A percentile compares a stretch with the other conserved stretches of the same genome.
Evolutionary conservation across 768 basidiomycete species (phyloP).

Genomic region (Grammothele lineata): DNA sequence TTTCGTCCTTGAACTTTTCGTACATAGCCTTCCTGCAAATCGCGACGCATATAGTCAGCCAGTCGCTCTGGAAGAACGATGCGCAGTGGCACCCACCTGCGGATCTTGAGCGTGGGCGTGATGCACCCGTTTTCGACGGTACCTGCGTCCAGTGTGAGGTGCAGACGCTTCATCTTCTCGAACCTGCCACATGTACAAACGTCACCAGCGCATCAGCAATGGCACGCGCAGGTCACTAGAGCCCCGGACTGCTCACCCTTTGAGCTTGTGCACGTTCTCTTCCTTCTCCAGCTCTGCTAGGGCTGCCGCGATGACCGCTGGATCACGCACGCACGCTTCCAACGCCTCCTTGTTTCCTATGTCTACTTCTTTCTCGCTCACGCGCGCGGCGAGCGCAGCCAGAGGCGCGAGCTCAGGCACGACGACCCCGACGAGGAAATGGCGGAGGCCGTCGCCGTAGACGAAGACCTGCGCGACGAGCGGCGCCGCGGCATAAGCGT

Average conservation of each 20-base stretch:
- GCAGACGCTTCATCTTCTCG: conserved; percentile 79
- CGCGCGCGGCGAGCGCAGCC: conserved; percentile 49
- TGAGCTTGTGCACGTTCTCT: conserved; percentile 60
- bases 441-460: conserved; percentile 84
- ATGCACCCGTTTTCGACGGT: conserved; percentile 74
- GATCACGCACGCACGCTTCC: conserved; percentile 51
- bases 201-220: not conserved
- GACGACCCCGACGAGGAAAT: conserved; percentile 78
- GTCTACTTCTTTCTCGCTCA: conserved; percentile 49
- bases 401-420: conserved; percentile 82
- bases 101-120: conserved; percentile 89
- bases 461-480: conserved; percentile 78
- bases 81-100: conserved; percentile 53
- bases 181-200: too few species aligned
- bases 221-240: too few species aligned
- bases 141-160: conserved; percentile 73
- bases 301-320: conserved; percentile 52
- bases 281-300: conserved; percentile 51
- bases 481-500: conserved; percentile 64
- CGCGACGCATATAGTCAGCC: not conserved
- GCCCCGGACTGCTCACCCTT: too few species aligned
- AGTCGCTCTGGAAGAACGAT: not conserved
- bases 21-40: conserved; percentile 62
- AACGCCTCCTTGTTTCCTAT: conserved; percentile 49
- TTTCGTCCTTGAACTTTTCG: conserved; percentile 62